Conservation (phyloP, 2,329 filamentous ascomycete genomes). For the Colletotrichum nymphaeae region DNA sequence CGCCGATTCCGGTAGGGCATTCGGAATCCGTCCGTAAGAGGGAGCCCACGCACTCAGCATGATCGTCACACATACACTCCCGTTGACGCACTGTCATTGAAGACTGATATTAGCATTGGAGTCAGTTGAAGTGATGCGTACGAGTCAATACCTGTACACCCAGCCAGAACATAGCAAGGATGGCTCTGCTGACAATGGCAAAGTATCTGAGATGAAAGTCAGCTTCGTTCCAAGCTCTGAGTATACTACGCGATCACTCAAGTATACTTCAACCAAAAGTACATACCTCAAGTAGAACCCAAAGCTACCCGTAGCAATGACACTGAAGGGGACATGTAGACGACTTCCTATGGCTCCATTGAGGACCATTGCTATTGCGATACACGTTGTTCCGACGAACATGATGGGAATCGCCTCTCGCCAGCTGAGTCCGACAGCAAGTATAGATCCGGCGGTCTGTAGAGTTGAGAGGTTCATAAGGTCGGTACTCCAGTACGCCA, state of each 20-base stretch:
- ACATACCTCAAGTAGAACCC: slow-evolving; percentile 49
- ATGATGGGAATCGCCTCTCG: slow-evolving; percentile 42
- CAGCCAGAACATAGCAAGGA: slow-evolving; percentile 67
- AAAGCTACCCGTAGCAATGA: slow-evolving; percentile 48
- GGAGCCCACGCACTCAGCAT: slow-evolving; percentile 64
- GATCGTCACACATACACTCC: background rate
- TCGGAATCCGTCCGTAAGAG: slow-evolving; percentile 62
- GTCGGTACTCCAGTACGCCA: slow-evolving; percentile 51
- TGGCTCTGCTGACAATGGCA: slow-evolving; percentile 51
- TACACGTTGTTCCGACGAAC: slow-evolving; percentile 47
- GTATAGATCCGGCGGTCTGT: slow-evolving; percentile 48
- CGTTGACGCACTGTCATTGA: background rate
- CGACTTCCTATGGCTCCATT: slow-evolving; percentile 50
- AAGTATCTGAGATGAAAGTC: slow-evolving; percentile 17
- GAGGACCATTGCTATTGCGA: slow-evolving; percentile 59
- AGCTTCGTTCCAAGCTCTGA: background rate
- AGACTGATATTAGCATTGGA: slow-evolving; percentile 35
- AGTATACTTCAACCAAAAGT: background rate
- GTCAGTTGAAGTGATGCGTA: slow-evolving; percentile 33
- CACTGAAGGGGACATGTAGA: slow-evolving; percentile 51
- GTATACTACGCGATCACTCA: background rate
- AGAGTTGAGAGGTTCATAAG: slow-evolving; percentile 48
- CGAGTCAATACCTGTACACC: slow-evolving; percentile 63
- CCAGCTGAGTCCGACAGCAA: slow-evolving; percentile 49
- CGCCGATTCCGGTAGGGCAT: slow-evolving; percentile 59